Evolutionary conservation across 176 grass and related monocot species (phyloP).

Genomic region (Oryza glumipatula): DNA sequence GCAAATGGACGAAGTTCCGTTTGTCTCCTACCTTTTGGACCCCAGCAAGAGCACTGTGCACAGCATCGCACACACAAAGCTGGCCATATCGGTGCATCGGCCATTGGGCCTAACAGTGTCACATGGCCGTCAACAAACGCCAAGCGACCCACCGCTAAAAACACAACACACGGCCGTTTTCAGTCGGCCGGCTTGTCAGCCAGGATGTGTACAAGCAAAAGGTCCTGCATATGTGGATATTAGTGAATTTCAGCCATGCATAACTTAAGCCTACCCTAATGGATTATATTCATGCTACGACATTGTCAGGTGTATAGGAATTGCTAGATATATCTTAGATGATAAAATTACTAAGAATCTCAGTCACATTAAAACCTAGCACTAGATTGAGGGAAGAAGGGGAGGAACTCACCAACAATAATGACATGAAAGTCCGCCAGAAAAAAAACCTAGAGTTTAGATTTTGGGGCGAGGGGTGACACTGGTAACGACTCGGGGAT

Average conservation of each 20-base stretch:
- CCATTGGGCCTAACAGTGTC: constrained; percentile 3
- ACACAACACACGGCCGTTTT: not conserved
- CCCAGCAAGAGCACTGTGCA: not conserved
- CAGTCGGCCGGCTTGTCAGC: not conserved
- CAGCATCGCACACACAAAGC: not conserved
- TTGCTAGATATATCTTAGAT: no score
- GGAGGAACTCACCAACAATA: no score
- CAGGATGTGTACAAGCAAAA: not conserved
- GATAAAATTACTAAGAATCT: no score
- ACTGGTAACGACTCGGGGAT: no score
- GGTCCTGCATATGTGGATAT: not conserved
- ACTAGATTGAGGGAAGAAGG: no score
- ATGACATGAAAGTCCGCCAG: no score
- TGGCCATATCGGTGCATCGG: not conserved
- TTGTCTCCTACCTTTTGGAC: not conserved
- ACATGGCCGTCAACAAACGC: constrained; percentile 6
- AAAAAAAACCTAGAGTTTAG: no score
- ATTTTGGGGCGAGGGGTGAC: no score
- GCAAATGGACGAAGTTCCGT: not conserved
- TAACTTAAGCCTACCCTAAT: not conserved
- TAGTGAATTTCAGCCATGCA: not conserved
- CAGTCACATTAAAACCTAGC: no score
- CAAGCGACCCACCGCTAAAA: not conserved
- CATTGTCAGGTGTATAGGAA: no score
- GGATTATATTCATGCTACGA: no score